Percentiles rank a stretch among this genome's conserved stretches.
phyloP scores from a whole-genome alignment of 345 rosid species.

The Salix exigua region DNA sequence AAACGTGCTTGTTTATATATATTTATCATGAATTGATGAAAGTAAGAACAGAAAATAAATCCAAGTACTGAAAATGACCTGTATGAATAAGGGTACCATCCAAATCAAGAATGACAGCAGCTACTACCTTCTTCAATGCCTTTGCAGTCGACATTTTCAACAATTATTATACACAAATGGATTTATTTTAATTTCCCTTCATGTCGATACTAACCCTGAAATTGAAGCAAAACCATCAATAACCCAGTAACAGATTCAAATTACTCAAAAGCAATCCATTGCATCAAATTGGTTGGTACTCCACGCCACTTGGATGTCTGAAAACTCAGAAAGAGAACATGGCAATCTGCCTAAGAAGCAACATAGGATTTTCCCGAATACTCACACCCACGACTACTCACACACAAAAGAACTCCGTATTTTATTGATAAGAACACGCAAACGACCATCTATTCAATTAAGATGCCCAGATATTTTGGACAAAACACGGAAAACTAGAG shows the following conservation, averaged over 20 bases:
- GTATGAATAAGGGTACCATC: slow-evolving; percentile 73
- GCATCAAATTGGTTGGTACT: too few relatives aligned
- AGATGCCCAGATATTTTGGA: not conserved
- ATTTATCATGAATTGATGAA: not conserved
- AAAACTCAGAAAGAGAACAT: too few relatives aligned
- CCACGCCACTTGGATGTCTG: not conserved
- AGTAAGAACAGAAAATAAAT: not conserved
- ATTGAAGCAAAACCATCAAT: not conserved
- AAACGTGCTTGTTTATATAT: not conserved
- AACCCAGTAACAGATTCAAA: not conserved
- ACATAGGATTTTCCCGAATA: not conserved
- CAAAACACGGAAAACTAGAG: not conserved
- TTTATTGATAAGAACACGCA: not conserved
- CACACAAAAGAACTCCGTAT: not conserved
- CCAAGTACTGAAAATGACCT: slow-evolving; percentile 26
- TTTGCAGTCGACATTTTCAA: slow-evolving; percentile 35
- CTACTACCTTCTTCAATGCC: slow-evolving; percentile 1
- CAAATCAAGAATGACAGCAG: slow-evolving; percentile 62
- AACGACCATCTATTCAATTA: not conserved
- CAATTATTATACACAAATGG: not conserved
- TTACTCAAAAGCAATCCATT: not conserved
- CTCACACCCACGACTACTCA: too few relatives aligned
- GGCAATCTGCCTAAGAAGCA: not conserved
- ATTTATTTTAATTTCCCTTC: not conserved
- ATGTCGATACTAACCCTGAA: not conserved